Conservation (phyloP, 768 basidiomycete species). For the Collybia mongolica region DNA sequence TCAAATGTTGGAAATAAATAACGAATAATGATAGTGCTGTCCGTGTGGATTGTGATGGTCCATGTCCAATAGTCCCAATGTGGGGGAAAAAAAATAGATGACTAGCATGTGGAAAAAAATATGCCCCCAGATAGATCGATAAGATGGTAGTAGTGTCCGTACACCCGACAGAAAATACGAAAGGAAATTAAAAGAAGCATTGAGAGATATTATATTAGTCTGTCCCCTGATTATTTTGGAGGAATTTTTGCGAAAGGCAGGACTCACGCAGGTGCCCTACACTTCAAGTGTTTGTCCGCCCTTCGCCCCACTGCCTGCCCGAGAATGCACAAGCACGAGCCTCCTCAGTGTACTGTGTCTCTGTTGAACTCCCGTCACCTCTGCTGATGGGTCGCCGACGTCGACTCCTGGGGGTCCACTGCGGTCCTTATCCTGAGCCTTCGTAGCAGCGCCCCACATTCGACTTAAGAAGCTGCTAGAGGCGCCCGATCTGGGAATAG, state of each 20-base stretch:
- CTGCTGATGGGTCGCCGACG: conserved; percentile 9
- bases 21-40: conserved; percentile 15
- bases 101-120: conserved; percentile 17
- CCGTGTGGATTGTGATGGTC: conserved; percentile 1
- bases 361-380: conserved; percentile 15
- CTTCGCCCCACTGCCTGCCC: conserved; percentile 16
- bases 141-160: conserved; percentile 6
- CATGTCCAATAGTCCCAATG: conserved; percentile 2
- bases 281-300: conserved; percentile 8
- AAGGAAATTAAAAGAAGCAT: conserved; percentile 12
- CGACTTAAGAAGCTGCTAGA: conserved; percentile 62
- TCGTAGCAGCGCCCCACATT: conserved; percentile 68
- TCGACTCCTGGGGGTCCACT: conserved; percentile 6
- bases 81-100: conserved; percentile 19
- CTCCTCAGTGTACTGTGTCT: conserved; percentile 26
- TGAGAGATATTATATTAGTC: not conserved
- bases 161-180: conserved; percentile 6
- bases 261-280: not conserved
- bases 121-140: not conserved
- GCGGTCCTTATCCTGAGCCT: conserved; percentile 22
- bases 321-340: conserved; percentile 25
- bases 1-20: not conserved
- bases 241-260: not conserved
- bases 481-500: conserved; percentile 24
- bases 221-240: not conserved